These are phyloP conservation scores for Hortaea sp. DNA, from an alignment of 2,329 filamentous ascomycete species.

Conservation along the genomic window DNA sequence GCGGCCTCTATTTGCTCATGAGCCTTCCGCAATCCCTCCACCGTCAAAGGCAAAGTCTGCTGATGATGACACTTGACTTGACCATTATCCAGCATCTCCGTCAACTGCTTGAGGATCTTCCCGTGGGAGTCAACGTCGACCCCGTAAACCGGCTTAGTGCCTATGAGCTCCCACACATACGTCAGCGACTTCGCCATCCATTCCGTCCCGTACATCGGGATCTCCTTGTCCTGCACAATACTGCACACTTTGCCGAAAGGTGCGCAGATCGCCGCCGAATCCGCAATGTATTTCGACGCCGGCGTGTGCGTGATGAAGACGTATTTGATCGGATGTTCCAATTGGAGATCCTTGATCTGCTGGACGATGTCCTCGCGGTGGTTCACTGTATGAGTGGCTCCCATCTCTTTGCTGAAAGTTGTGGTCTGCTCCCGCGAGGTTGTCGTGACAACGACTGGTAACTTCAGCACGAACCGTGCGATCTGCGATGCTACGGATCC, in stretches of 20 bases:
- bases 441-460: conserved; percentile 37
- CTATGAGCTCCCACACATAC: conserved; percentile 34
- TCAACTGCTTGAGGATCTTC: conserved; percentile 29
- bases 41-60: conserved; percentile 26
- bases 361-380: conserved; percentile 31
- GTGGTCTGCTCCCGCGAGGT: conserved; percentile 33
- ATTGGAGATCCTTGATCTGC: conserved; percentile 28
- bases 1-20: conserved; percentile 31
- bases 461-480: conserved; percentile 28
- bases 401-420: conserved; percentile 31
- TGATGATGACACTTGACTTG: conserved; percentile 31
- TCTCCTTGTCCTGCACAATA: conserved; percentile 34
- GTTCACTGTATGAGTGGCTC: conserved; percentile 35
- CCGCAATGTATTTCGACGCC: conserved; percentile 32
- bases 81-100: conserved; percentile 26
- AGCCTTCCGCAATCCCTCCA: conserved; percentile 30
- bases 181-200: conserved; percentile 38
- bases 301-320: conserved; percentile 33
- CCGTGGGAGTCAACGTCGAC: conserved; percentile 31
- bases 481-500: conserved; percentile 37
- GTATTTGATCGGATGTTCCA: conserved; percentile 32
- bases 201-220: conserved; percentile 36
- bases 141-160: conserved; percentile 32
- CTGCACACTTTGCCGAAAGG: conserved; percentile 38
- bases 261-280: conserved; percentile 29